Conservation (phyloP, 2,329 filamentous ascomycete genomes). For the Penicillium brasilianum region DNA sequence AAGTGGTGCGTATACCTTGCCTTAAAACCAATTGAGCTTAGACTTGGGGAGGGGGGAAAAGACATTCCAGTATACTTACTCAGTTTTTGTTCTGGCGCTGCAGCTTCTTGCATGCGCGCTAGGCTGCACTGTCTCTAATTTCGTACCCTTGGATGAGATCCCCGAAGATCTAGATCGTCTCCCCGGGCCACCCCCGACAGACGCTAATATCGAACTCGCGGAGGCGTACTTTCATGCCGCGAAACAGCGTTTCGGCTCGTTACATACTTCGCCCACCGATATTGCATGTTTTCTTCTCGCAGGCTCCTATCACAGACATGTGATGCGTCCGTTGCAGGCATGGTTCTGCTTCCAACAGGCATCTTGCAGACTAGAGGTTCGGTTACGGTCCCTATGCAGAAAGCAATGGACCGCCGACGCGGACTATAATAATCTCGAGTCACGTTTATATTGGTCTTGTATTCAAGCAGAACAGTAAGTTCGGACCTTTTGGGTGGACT, state of each 20-base stretch:
- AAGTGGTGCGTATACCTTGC: slow-evolving; percentile 28
- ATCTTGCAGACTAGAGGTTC: slow-evolving; percentile 32
- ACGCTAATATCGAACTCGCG: slow-evolving; percentile 28
- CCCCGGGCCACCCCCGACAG: slow-evolving; percentile 20
- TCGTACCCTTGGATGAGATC: slow-evolving; percentile 20
- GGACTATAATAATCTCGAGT: slow-evolving; percentile 31
- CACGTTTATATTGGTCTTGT: slow-evolving; percentile 34
- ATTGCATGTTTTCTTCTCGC: slow-evolving; percentile 33
- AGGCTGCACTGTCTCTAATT: slow-evolving; percentile 26
- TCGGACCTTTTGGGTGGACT: not conserved
- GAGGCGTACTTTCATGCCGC: slow-evolving; percentile 32
- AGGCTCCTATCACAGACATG: slow-evolving; percentile 30
- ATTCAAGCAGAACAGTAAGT: slow-evolving; percentile 34
- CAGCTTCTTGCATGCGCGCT: slow-evolving; percentile 32
- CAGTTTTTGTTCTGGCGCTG: slow-evolving; percentile 2
- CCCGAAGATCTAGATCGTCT: slow-evolving; percentile 28
- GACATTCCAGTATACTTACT: not conserved
- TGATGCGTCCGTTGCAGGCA: slow-evolving; percentile 28
- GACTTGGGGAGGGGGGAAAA: not conserved
- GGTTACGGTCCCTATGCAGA: slow-evolving; percentile 28
- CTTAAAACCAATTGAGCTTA: not conserved
- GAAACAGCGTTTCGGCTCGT: slow-evolving; percentile 30
- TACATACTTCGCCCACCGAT: slow-evolving; percentile 29
- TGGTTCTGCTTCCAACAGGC: slow-evolving; percentile 35
- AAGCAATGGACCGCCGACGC: slow-evolving; percentile 30